Conservation (phyloP, 2,329 filamentous ascomycete species). For the Fusarium acutatum region DNA sequence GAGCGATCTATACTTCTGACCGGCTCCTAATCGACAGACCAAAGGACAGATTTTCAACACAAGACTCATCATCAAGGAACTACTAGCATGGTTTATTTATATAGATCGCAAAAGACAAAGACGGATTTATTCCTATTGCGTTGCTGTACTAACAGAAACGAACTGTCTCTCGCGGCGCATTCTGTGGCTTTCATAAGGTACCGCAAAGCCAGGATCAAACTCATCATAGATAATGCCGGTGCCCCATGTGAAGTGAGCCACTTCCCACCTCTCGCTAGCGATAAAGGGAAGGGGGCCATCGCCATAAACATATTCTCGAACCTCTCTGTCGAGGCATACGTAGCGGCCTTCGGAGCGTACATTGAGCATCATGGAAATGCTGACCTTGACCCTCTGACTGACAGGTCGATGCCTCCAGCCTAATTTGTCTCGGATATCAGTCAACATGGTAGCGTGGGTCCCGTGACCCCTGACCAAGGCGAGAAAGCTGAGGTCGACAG, state of each 20-base stretch:
- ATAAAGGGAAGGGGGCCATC: neutral
- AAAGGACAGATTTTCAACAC: neutral
- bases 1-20: no score
- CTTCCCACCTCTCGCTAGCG: no score
- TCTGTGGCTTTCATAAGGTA: neutral
- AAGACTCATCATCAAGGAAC: neutral
- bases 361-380: neutral
- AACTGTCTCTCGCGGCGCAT: neutral
- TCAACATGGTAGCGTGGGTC: neutral
- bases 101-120: neutral
- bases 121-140: neutral
- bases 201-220: neutral
- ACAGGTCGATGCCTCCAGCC: neutral
- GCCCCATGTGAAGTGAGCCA: neutral
- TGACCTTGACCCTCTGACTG: neutral
- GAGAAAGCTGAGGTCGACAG: slow-evolving; percentile 2
- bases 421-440: slow-evolving; percentile 4
- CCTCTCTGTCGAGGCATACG: neutral
- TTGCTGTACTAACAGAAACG: neutral
- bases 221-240: neutral
- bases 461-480: neutral
- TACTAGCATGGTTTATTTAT: neutral
- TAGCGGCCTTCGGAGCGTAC: neutral
- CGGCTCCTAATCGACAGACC: no score
- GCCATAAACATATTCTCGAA: slow-evolving; percentile 6